Percentiles rank a stretch among this genome's conserved stretches.
Evolutionary conservation across 148 eudicot species (phyloP).

Genomic region (Fagopyrum homotropicum): DNA sequence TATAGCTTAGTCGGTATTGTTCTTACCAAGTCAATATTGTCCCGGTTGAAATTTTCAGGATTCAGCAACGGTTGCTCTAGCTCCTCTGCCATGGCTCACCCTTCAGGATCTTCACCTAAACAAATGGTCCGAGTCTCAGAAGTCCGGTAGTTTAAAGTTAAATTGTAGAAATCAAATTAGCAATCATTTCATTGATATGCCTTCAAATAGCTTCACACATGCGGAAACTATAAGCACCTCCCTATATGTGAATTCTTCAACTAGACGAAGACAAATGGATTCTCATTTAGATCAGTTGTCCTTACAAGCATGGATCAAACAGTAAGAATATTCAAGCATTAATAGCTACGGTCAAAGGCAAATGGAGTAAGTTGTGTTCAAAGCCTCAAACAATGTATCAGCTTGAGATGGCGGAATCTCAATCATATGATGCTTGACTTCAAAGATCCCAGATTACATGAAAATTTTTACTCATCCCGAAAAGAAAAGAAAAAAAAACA

Average conservation of each 20-base stretch:
- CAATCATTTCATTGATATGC: neutral
- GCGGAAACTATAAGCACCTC: neutral
- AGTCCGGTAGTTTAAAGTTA: neutral
- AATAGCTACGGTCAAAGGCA: neutral
- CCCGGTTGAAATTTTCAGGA: slow-evolving; percentile 50
- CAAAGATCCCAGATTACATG: neutral
- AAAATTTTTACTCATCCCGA: neutral
- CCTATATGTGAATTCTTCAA: neutral
- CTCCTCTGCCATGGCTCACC: slow-evolving; percentile 45
- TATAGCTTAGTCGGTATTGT: neutral
- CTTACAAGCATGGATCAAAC: slow-evolving; percentile 3
- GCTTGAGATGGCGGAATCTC: neutral
- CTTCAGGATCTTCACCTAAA: slow-evolving; percentile 17
- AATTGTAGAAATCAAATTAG: neutral
- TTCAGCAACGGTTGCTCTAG: slow-evolving; percentile 46
- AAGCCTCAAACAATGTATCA: neutral
- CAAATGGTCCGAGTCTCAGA: neutral
- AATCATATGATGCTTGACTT: neutral
- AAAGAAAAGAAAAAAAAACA: neutral
- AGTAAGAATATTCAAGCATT: neutral
- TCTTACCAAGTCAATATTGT: slow-evolving; percentile 68
- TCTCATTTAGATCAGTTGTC: neutral
- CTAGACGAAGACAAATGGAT: neutral
- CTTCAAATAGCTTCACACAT: neutral
- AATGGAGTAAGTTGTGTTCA: neutral